Percentiles rank a stretch among this genome's conserved stretches.
Evolutionary conservation across 805 yeast genomes (phyloP).

Genomic region (Nakazawaea anatomiae): DNA sequence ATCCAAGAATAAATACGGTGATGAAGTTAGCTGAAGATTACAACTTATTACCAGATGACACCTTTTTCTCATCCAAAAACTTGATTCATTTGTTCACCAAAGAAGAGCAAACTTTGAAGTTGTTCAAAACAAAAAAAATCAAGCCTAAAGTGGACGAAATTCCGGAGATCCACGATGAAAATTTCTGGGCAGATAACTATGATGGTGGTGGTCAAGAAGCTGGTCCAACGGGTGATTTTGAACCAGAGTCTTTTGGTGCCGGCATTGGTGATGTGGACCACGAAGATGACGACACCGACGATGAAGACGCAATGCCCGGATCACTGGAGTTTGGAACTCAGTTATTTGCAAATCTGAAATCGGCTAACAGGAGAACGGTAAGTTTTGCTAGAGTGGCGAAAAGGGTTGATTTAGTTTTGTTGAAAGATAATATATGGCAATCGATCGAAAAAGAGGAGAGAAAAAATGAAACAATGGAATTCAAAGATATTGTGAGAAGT

Average conservation of each 20-base stretch:
- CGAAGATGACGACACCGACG: constrained; percentile 36
- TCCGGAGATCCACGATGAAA: constrained; percentile 46
- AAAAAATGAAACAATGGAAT: constrained; percentile 8
- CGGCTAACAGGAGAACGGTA: constrained; percentile 30
- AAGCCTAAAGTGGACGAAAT: constrained; percentile 16
- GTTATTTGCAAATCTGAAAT: constrained; percentile 15
- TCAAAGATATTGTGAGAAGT: constrained; percentile 20
- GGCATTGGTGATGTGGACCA: constrained; percentile 25
- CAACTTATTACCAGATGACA: constrained; percentile 65
- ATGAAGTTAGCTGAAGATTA: constrained; percentile 34
- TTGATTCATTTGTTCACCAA: constrained; percentile 65
- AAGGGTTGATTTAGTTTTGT: constrained; percentile 64
- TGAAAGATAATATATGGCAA: constrained; percentile 76
- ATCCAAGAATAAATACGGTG: constrained; percentile 30
- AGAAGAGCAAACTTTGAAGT: constrained; percentile 35
- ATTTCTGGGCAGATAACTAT: constrained; percentile 68
- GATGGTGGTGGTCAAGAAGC: constrained; percentile 23
- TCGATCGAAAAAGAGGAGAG: constrained; percentile 25
- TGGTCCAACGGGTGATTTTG: constrained; percentile 15
- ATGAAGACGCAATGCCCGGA: constrained; percentile 24
- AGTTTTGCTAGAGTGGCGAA: constrained; percentile 70
- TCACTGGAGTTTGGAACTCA: constrained; percentile 19
- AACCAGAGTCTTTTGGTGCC: constrained; percentile 27
- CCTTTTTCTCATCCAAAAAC: constrained; percentile 62
- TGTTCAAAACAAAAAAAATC: constrained; percentile 12